Evolutionary conservation across 192 early-diverging fungal genomes (phyloP), one percentile per base, ranked within the genome.

Genomic region (Mycoemilia scoparia): DNA sequence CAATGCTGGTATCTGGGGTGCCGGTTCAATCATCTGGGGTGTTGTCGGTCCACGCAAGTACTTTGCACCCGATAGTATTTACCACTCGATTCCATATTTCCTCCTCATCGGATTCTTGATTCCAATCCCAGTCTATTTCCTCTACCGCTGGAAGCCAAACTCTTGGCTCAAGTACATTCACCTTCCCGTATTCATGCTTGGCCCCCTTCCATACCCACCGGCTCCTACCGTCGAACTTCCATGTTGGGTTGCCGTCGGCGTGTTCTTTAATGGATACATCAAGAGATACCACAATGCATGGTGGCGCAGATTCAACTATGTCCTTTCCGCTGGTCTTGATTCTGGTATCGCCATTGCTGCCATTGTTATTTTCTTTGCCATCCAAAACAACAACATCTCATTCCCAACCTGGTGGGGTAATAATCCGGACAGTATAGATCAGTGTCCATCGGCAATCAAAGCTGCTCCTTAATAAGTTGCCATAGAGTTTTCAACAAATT

Each of bases 1-100:
- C 18, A 10, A 33, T 51, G 20, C 40, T 16, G 12, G 44, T 13
- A 34, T 32, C 6, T 73, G 72, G 43, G 60, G 63, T 32, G 64
- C 71, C 3, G 60, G 61, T 0, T 68, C 67, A 5, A 43, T 76
- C 14, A 69, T 77, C 21, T 81, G 71, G 71, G 78, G 78, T 46
- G 52, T 69, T 2, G 49, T 78, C 20, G 68, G 68, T 15, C 76
- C 76, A 9, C 30, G 29, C 16, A 61, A 54, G 23, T 54, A 73
- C 43, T 68, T 75, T 32, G 50, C 52, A n/a, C 27, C 49, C 49
- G 69, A 46, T 43, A 68, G 43, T 34, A 18, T 32, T 2, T 67
- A 67, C 48, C 13, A 42, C 26, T 8, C 31, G 0, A 18, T 43
- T 7, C 41, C 32, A 18, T 55, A 37, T 23, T 56, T 57, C 26